Evolutionary conservation across 768 basidiomycete genomes (phyloP).

Genomic region (Podaxis carcinomalis): DNA sequence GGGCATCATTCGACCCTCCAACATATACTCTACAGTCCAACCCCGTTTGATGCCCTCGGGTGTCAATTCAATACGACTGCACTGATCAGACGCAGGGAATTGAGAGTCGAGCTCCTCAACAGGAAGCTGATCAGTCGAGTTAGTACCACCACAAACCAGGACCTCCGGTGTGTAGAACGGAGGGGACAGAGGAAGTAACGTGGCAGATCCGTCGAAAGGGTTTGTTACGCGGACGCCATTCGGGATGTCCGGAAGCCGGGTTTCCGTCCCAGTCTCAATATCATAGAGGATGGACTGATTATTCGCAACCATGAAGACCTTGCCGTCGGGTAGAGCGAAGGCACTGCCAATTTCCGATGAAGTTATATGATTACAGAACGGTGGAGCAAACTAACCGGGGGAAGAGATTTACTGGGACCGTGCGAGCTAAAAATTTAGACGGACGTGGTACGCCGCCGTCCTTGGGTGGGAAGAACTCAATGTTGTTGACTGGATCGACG

Average conservation of each 20-base stretch:
- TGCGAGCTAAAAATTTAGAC: slow-evolving; percentile 22
- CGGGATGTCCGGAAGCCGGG: slow-evolving; percentile 33
- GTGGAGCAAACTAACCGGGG: slow-evolving; percentile 19
- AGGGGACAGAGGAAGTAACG: slow-evolving; percentile 28
- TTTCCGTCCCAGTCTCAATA: slow-evolving; percentile 27
- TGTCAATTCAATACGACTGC: slow-evolving; percentile 36
- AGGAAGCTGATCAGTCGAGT: slow-evolving; percentile 24
- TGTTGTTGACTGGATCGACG: slow-evolving; percentile 45
- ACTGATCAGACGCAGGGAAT: slow-evolving; percentile 38
- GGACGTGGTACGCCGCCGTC: slow-evolving; percentile 28
- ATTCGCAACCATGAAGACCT: slow-evolving; percentile 36
- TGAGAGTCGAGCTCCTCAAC: slow-evolving; percentile 29
- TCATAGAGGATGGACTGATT: slow-evolving; percentile 30
- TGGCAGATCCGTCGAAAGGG: slow-evolving; percentile 30
- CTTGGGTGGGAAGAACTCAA: slow-evolving; percentile 37
- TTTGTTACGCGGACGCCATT: slow-evolving; percentile 39
- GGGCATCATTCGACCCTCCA: slow-evolving; percentile 32
- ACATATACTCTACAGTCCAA: slow-evolving; percentile 44
- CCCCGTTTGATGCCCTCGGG: slow-evolving; percentile 36
- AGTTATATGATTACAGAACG: neutral
- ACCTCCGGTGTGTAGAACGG: slow-evolving; percentile 37
- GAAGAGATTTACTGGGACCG: slow-evolving; percentile 23
- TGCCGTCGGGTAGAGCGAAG: slow-evolving; percentile 35
- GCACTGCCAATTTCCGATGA: slow-evolving; percentile 15
- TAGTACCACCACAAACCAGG: slow-evolving; percentile 41